Evolutionary conservation across 495 filamentous ascomycete species (phyloP), one percentile per base, ranked within the genome.

Genomic region (Penicillium herquei): DNA sequence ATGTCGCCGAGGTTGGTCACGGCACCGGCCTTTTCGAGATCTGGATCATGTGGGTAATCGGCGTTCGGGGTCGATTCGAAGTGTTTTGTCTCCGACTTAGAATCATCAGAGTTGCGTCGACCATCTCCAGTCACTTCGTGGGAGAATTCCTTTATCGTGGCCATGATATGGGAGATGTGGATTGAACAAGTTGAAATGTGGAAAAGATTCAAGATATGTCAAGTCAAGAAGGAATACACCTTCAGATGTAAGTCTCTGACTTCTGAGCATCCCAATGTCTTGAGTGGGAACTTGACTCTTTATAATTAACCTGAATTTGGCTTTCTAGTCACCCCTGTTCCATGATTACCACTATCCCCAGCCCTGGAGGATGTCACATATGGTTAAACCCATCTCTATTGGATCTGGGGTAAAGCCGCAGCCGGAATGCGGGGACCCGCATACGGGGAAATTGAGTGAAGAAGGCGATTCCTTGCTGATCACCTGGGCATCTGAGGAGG

Each of bases 351-450:
- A 16, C 3, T 7, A 17, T 41, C 13, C 39, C 39, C 11, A 26
- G n/a, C n/a, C n/a, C n/a, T n/a, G n/a, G n/a, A n/a, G 21, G 21
- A 26, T 26, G 1, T 26, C 21, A 26, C 21, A 26, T 26, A 26
- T 26, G 21, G 21, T 26, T 26, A 26, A 26, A 26, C 21, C 21
- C 39, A 41, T 14, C 2, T 41, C 7, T 11, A 11, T 41, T 7
- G 13, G 14, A 18, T 49, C 45, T 34, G 45, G 45, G 45, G 45
- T 16, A 44, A 30, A 21, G 18, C n/a, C 16, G n/a, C 6, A 7
- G 13, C 45, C 45, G 45, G 34, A 49, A 49, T 26, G 45, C 45
- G 45, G 45, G 45, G 45, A 18, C 43, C 39, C 43, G 43, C 43
- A 46, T 46, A 11, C 5, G 26, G 10, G 7, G 26, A 16, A 14